phyloP scores from a whole-genome alignment of 495 filamentous ascomycete genomes.

The Aspergillus homomorphus region DNA sequence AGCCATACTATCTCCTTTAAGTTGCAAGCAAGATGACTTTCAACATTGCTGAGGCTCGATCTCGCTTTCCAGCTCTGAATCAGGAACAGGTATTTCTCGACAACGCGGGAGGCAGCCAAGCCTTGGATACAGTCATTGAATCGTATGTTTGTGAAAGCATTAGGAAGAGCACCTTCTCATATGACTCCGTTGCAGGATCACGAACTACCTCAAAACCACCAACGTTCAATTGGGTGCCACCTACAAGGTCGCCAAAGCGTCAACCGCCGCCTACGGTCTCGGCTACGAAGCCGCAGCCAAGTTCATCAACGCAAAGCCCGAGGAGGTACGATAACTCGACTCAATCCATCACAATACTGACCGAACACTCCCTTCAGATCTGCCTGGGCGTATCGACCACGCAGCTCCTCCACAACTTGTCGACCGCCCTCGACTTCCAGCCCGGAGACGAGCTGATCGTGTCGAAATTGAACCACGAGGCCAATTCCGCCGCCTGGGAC shows the following conservation, averaged over 20 bases:
- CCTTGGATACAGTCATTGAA: slow-evolving; percentile 59
- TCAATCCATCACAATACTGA: neutral
- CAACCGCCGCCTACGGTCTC: slow-evolving; percentile 51
- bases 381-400: slow-evolving; percentile 64
- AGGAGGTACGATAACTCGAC: slow-evolving; percentile 52
- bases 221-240: slow-evolving; percentile 73
- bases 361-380: slow-evolving; percentile 13
- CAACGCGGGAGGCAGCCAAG: slow-evolving; percentile 73
- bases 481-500: slow-evolving; percentile 68
- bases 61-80: slow-evolving; percentile 62
- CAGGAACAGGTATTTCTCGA: slow-evolving; percentile 68
- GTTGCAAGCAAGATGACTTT: slow-evolving; percentile 30
- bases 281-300: slow-evolving; percentile 60
- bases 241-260: slow-evolving; percentile 53
- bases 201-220: slow-evolving; percentile 59
- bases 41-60: slow-evolving; percentile 52
- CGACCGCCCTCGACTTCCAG: slow-evolving; percentile 55
- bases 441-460: slow-evolving; percentile 61
- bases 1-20: too few relatives aligned
- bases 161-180: neutral
- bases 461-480: slow-evolving; percentile 68
- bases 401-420: slow-evolving; percentile 70
- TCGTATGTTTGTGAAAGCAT: slow-evolving; percentile 44
- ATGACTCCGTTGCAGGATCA: slow-evolving; percentile 45
- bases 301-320: slow-evolving; percentile 62